Percentiles rank a stretch among this genome's conserved stretches.
phyloP scores from a whole-genome alignment of 208 protist species.

The Kentomonas sorsogonicus region DNA sequence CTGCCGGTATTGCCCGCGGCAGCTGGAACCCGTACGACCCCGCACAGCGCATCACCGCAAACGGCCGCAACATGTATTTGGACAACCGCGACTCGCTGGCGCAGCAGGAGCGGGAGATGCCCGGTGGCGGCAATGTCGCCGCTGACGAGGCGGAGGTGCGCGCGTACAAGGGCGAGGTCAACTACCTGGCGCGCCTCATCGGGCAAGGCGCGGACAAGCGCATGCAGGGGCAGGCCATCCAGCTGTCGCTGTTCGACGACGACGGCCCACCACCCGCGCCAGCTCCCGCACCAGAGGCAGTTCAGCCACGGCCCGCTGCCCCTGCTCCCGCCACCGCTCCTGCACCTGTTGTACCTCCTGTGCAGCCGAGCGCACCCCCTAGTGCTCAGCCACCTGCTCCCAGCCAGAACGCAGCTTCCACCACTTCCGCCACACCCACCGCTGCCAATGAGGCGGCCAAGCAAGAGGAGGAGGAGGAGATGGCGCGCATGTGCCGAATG shows the following conservation, averaged over 20 bases:
- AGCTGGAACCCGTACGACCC: slow-evolving; percentile 34
- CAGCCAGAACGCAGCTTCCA: not conserved
- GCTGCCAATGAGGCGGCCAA: too few species aligned
- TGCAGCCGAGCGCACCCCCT: not conserved
- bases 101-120: slow-evolving; percentile 26
- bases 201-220: slow-evolving; percentile 17
- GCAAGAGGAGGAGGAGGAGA: too few species aligned
- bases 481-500: slow-evolving; percentile 31
- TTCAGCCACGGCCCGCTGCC: not conserved
- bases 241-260: slow-evolving; percentile 44
- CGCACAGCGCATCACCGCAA: slow-evolving; percentile 31
- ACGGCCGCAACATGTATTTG: slow-evolving; percentile 59
- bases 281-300: not conserved
- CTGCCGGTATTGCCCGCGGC: slow-evolving; percentile 21
- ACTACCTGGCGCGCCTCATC: slow-evolving; percentile 45
- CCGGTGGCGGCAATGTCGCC: not conserved
- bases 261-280: not conserved
- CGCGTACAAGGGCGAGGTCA: slow-evolving; percentile 48
- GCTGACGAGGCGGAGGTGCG: slow-evolving; percentile 4
- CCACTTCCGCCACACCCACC: not conserved
- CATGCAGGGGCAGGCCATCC: slow-evolving; percentile 21
- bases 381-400: not conserved
- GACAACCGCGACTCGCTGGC: slow-evolving; percentile 16
- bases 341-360: slow-evolving; percentile 2
- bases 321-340: not conserved